A percentile compares a stretch with the other conserved stretches of the same genome.
These are phyloP conservation scores for Neurospora sp. DNA, from an alignment of 495 filamentous ascomycete species.

Conservation along the genomic window DNA sequence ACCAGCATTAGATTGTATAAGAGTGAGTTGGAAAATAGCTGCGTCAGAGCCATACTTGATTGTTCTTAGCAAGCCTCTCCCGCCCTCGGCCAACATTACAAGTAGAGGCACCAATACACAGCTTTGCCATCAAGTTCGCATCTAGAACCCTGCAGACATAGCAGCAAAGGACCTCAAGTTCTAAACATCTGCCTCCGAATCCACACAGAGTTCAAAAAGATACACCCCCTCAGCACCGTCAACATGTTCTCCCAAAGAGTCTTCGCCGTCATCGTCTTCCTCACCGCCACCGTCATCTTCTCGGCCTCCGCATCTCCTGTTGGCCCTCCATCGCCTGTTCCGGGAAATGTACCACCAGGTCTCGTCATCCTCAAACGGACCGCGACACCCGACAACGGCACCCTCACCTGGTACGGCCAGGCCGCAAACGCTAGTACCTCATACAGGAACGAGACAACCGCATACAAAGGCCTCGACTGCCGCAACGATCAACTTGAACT, in stretches of 20 bases:
- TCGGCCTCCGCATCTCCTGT: neutral
- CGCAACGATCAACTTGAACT: neutral
- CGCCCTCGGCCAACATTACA: neutral
- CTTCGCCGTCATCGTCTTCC: neutral
- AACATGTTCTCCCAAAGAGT: neutral
- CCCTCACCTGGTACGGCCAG: neutral
- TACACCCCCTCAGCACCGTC: neutral
- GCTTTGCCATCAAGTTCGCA: neutral
- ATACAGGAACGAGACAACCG: neutral
- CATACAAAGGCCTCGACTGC: neutral
- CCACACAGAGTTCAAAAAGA: neutral
- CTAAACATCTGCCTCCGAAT: neutral
- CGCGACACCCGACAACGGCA: neutral
- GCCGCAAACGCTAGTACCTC: neutral
- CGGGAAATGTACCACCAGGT: neutral
- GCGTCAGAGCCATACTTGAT: neutral
- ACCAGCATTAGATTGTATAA: neutral
- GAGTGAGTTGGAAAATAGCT: neutral
- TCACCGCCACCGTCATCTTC: neutral
- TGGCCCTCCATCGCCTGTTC: neutral
- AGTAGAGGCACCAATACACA: neutral
- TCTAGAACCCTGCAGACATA: neutral
- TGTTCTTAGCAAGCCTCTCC: neutral
- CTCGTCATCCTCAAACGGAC: neutral
- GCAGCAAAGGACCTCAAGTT: neutral